These are phyloP conservation scores for Globomyces sp. DNA, from an alignment of 371 early-diverging fungal genomes.

Conservation along the genomic window DNA sequence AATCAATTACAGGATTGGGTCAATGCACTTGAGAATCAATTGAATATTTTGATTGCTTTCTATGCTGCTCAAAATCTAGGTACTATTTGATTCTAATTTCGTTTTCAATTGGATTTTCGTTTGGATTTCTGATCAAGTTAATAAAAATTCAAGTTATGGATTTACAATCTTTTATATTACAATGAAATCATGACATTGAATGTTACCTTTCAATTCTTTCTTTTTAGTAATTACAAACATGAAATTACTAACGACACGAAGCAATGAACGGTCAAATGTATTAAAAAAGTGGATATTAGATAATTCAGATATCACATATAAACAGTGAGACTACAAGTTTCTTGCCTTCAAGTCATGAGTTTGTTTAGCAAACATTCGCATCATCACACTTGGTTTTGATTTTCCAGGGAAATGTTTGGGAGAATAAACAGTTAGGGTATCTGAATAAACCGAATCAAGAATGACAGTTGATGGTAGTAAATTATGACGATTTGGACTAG, in stretches of 20 bases:
- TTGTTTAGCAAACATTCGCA: slow-evolving; percentile 6
- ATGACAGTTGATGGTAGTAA: slow-evolving; percentile 1
- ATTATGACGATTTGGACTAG: not conserved
- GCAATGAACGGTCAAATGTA: too few species aligned
- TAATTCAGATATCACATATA: too few species aligned
- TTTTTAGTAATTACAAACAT: too few species aligned
- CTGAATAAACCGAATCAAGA: slow-evolving; percentile 4
- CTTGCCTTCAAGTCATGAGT: slow-evolving; percentile 11
- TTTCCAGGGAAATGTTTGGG: slow-evolving; percentile 16
- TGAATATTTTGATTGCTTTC: slow-evolving; percentile 55
- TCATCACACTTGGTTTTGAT: slow-evolving; percentile 6
- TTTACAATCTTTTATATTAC: too few species aligned
- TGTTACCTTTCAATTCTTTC: too few species aligned
- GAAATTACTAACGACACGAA: too few species aligned
- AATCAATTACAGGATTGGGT: slow-evolving; percentile 68
- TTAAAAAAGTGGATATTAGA: too few species aligned
- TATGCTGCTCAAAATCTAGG: slow-evolving; percentile 17
- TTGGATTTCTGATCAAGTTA: too few species aligned
- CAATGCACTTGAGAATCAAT: slow-evolving; percentile 63
- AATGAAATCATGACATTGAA: too few species aligned
- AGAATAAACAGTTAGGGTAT: slow-evolving; percentile 3
- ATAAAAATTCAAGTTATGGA: too few species aligned
- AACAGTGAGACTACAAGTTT: not conserved
- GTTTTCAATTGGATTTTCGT: too few species aligned
- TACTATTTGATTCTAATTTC: too few species aligned